Percentiles rank a stretch among this genome's conserved stretches.
phyloP scores from a whole-genome alignment of 2,329 filamentous ascomycete genomes.

The Pseudogymnoascus sp. region DNA sequence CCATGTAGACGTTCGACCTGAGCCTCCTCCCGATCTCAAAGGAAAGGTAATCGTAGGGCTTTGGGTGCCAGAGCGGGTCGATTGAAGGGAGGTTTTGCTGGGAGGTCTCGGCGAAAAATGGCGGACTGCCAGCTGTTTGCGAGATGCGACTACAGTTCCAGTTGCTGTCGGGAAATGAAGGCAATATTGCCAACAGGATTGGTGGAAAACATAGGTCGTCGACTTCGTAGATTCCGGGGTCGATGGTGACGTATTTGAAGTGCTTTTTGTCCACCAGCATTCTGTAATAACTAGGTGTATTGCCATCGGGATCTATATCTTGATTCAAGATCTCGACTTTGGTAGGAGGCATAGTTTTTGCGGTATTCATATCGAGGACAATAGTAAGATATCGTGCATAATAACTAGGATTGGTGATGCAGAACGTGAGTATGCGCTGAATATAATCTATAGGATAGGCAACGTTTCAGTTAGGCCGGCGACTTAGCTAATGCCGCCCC shows the following conservation, averaged over 20 bases:
- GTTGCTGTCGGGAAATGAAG: conserved; percentile 32
- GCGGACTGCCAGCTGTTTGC: conserved; percentile 20
- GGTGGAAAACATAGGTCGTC: conserved; percentile 31
- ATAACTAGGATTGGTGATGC: neutral
- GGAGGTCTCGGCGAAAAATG: conserved; percentile 25
- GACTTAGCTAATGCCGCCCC: neutral
- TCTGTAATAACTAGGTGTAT: conserved; percentile 30
- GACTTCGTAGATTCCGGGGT: conserved; percentile 27
- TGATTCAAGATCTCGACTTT: conserved; percentile 13
- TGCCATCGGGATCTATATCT: conserved; percentile 9
- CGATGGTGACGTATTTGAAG: conserved; percentile 36
- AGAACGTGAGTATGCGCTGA: neutral
- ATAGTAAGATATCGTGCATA: neutral
- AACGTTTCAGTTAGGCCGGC: neutral
- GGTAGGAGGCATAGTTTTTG: neutral
- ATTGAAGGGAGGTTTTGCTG: conserved; percentile 28
- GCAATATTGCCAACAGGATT: conserved; percentile 29
- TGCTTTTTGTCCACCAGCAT: conserved; percentile 30
- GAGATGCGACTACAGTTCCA: conserved; percentile 35
- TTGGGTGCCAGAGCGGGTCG: conserved; percentile 30
- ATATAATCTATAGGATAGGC: neutral
- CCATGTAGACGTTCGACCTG: conserved; percentile 16
- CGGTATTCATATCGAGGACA: neutral
- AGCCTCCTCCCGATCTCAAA: conserved; percentile 21
- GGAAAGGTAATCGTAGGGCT: conserved; percentile 30